Evolutionary conservation across 139 green algal genomes (phyloP).

Genomic region (Micromonas pusilla): DNA sequence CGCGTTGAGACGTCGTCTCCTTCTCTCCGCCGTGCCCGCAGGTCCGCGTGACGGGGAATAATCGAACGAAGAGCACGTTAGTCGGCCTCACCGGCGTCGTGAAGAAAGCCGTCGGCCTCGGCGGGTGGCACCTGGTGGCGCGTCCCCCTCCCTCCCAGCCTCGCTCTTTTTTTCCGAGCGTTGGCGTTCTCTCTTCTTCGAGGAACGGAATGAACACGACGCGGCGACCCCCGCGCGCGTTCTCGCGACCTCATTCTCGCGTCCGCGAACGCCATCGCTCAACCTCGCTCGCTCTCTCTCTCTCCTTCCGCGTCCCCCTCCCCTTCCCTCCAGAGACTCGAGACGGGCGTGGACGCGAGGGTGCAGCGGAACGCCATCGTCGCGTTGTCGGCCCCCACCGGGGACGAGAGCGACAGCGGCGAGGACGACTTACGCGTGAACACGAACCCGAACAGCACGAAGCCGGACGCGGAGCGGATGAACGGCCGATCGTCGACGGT

Average conservation of each 20-base stretch:
- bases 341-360: constrained; percentile 58
- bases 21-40: constrained; percentile 14
- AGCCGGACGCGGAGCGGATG: too few relatives aligned
- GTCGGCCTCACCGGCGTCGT: constrained; percentile 43
- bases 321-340: constrained; percentile 19
- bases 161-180: too few relatives aligned
- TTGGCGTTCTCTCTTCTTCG: too few relatives aligned
- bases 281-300: too few relatives aligned
- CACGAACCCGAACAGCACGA: too few relatives aligned
- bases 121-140: constrained; percentile 67
- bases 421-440: too few relatives aligned
- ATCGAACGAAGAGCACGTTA: constrained; percentile 33
- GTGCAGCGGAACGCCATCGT: constrained; percentile 67
- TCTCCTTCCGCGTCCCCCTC: too few relatives aligned
- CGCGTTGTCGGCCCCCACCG: constrained; percentile 49
- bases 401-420: constrained; percentile 32
- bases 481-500: too few relatives aligned
- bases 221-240: too few relatives aligned
- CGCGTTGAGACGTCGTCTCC: not conserved
- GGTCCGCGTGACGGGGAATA: constrained; percentile 37
- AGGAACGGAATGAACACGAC: too few relatives aligned
- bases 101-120: constrained; percentile 57
- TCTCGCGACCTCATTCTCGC: too few relatives aligned
- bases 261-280: too few relatives aligned
- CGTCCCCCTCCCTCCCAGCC: constrained; percentile 1